A percentile compares a stretch with the other conserved stretches of the same genome.
phyloP scores from a whole-genome alignment of 139 green algal species.

The Nannochloris sp. region DNA sequence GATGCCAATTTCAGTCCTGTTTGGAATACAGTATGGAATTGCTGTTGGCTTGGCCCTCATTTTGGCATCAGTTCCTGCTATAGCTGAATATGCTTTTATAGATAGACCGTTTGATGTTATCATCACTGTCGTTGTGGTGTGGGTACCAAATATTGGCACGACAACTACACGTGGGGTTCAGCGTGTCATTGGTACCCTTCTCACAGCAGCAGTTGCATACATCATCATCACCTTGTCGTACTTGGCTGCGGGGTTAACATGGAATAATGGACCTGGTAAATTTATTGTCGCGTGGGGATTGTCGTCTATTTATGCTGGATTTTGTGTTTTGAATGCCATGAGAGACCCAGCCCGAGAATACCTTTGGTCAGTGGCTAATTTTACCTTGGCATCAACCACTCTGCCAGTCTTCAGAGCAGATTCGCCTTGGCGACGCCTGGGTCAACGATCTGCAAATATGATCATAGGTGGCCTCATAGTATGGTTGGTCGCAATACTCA shows the following conservation, averaged over 20 bases:
- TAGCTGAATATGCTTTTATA: background rate
- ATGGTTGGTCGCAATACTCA: background rate
- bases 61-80: background rate
- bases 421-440: background rate
- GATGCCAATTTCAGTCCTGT: background rate
- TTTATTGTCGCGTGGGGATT: background rate
- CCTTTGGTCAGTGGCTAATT: background rate
- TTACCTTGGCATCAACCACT: background rate
- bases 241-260: background rate
- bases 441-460: background rate
- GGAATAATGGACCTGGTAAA: background rate
- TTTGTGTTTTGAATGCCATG: background rate
- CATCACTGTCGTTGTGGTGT: background rate
- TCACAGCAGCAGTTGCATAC: background rate
- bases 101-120: background rate
- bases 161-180: background rate
- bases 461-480: background rate
- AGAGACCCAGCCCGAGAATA: background rate
- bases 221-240: background rate
- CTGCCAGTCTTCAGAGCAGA: background rate
- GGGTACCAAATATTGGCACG: background rate
- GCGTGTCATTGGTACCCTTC: background rate
- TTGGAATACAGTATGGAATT: slow-evolving; percentile 2
- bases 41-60: background rate
- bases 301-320: background rate